Base-by-base conservation (phyloP, 2,329 filamentous ascomycete genomes). In the Tricladium varicosporioides region DNA sequence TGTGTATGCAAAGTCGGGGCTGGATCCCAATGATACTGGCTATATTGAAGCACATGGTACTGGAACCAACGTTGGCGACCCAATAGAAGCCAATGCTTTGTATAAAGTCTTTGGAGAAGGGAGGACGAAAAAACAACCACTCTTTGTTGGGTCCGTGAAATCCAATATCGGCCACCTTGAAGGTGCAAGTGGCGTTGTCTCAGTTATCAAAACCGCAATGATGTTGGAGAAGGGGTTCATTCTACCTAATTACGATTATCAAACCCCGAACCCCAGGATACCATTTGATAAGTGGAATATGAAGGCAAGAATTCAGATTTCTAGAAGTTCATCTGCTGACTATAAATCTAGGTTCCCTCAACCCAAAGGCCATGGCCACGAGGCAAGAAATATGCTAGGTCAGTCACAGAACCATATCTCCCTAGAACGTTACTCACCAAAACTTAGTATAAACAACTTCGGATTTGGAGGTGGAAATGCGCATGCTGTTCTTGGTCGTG, bases 191-290 rank as follows among this genome's bases (percentile, higher is more conserved):
- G 74, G 74, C n/a, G 59, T 77, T 31, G 69, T 72, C 4, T 69
- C 66, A 0, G 54, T 76, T 1, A 76, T 78, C 54, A 78, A 78
- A 58, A 65, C 71, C 2, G 69, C 72, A 0, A 57, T 78, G 58
- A 72, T 75, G 64, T 60, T 79, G 2, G 75, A 78, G 60, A 73
- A 73, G 45, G 73, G 72, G 0, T 70, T 76, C 11, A 72, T 78
- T n/a, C 69, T 74, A 10, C 75, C 76, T 1, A 77, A 76, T 58
- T 66, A 65, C 42, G 72, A 75, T 45, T 78, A 77, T 47, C 64
- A 71, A 18, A 72, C 63, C 14, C 63, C 67, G 1, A 79, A 78
- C 44, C 61, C 69, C 0, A 67, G 66, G 7, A 72, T 75, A 31
- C 67, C 66, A 4, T 57, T 71, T 1, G 63, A 70, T 3, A 65